phyloP scores from a whole-genome alignment of 208 protist genomes.

The Trichomonas gallinae region DNA sequence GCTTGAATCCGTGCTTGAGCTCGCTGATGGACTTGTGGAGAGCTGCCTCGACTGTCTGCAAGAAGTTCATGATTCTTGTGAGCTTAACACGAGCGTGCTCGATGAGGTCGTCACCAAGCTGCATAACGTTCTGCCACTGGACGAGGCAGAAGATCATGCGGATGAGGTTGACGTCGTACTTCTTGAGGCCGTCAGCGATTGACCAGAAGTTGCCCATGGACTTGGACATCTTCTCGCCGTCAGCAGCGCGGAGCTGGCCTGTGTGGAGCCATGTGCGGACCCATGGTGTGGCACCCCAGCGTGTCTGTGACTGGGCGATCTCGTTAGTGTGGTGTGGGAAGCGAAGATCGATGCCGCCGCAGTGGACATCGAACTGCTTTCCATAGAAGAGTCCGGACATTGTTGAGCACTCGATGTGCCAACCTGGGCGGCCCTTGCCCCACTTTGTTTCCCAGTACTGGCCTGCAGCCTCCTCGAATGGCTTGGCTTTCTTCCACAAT shows the following conservation, averaged over 20 bases:
- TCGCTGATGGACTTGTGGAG: no score
- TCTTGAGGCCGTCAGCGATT: constrained; percentile 30
- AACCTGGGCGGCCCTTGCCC: constrained; percentile 55
- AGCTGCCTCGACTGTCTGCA: neutral
- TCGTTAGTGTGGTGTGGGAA: constrained; percentile 68
- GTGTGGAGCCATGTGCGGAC: constrained; percentile 51
- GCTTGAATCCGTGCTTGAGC: neutral
- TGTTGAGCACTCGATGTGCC: constrained; percentile 61
- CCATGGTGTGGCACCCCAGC: constrained; percentile 28
- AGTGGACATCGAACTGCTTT: constrained; percentile 49
- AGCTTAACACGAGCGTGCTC: neutral
- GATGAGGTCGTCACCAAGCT: neutral
- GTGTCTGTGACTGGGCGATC: constrained; percentile 50
- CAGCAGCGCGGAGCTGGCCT: constrained; percentile 43
- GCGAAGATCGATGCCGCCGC: constrained; percentile 53
- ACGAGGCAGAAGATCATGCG: neutral
- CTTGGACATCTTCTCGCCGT: constrained; percentile 57
- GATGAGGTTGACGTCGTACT: neutral
- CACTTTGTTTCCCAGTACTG: constrained; percentile 46
- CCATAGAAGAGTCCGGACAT: constrained; percentile 45
- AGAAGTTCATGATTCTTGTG: neutral
- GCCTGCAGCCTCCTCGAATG: constrained; percentile 40
- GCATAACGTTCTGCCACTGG: neutral
- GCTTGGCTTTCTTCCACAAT: constrained; percentile 55
- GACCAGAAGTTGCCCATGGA: constrained; percentile 61